Evolutionary conservation across 352 stramenopile genomes (phyloP).

Genomic region (Globisporangium emineosum): DNA sequence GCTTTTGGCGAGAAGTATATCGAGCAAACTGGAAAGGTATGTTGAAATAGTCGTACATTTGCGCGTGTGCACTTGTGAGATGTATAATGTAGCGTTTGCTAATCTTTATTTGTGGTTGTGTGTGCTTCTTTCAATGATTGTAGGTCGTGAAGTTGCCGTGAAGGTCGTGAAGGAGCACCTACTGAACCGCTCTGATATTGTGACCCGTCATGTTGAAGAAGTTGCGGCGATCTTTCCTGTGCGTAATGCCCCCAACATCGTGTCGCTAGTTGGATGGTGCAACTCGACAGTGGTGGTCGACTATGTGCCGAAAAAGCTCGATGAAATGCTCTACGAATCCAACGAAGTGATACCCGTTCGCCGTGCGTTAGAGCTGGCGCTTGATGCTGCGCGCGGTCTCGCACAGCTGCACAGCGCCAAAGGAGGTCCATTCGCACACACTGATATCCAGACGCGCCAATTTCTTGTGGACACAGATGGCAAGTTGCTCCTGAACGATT

Average conservation of each 20-base stretch:
- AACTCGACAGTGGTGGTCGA: conserved; percentile 75
- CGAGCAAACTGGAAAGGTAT: conserved; percentile 72
- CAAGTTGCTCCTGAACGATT: conserved; percentile 70
- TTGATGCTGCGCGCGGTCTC: conserved; percentile 55
- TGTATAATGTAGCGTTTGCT: not conserved
- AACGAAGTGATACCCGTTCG: conserved; percentile 36
- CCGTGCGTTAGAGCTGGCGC: conserved; percentile 45
- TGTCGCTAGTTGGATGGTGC: conserved; percentile 69
- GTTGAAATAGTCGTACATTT: not conserved
- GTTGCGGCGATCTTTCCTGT: conserved; percentile 66
- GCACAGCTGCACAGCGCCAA: conserved; percentile 60
- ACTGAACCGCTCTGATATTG: conserved; percentile 52
- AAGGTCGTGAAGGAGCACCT: conserved; percentile 69
- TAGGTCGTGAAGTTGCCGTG: conserved; percentile 56
- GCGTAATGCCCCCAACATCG: conserved; percentile 67
- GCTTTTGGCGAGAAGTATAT: conserved; percentile 73
- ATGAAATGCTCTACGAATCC: conserved; percentile 58
- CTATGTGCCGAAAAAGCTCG: conserved; percentile 60
- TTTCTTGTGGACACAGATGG: conserved; percentile 67
- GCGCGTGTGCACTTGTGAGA: not conserved
- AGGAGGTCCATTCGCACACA: conserved; percentile 71
- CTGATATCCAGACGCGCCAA: conserved; percentile 77
- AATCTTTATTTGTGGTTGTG: not conserved
- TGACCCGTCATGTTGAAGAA: conserved; percentile 71
- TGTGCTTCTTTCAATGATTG: not conserved